Evolutionary conservation across 2,329 filamentous ascomycete genomes (phyloP).

Genomic region (Xylaria sp.): DNA sequence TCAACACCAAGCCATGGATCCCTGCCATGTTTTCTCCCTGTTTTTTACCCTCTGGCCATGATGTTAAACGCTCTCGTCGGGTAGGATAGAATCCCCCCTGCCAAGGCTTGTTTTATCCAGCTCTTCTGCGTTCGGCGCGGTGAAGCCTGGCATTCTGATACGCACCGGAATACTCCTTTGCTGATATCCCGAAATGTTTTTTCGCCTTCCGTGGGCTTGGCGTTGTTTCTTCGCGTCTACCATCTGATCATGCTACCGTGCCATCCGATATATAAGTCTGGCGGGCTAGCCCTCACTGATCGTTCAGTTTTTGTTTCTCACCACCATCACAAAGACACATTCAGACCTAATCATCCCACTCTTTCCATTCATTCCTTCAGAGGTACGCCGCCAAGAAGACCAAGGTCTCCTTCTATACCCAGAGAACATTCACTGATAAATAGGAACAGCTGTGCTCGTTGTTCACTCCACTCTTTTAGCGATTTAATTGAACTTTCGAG

Average conservation of each 20-base stretch:
- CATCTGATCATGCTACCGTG: slow-evolving; percentile 41
- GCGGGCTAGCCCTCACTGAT: slow-evolving; percentile 39
- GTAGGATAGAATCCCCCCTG: slow-evolving; percentile 36
- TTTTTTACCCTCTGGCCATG: slow-evolving; percentile 29
- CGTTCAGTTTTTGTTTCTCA: slow-evolving; percentile 44
- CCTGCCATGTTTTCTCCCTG: slow-evolving; percentile 36
- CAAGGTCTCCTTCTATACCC: slow-evolving; percentile 12
- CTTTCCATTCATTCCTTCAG: slow-evolving; percentile 59
- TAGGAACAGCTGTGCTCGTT: slow-evolving; percentile 60
- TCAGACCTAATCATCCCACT: slow-evolving; percentile 50
- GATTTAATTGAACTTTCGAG: slow-evolving; percentile 55
- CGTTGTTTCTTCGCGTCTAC: slow-evolving; percentile 45
- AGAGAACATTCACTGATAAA: slow-evolving; percentile 40
- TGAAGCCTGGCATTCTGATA: slow-evolving; percentile 52
- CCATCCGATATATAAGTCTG: slow-evolving; percentile 54
- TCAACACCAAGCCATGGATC: slow-evolving; percentile 12
- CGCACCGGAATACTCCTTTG: slow-evolving; percentile 54
- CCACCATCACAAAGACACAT: slow-evolving; percentile 53
- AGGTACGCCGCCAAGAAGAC: slow-evolving; percentile 51
- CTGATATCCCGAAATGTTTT: slow-evolving; percentile 54
- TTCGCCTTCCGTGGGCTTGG: slow-evolving; percentile 44
- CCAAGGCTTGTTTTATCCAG: slow-evolving; percentile 46
- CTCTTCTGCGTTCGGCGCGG: slow-evolving; percentile 38
- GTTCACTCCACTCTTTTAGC: slow-evolving; percentile 57
- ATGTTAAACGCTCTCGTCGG: slow-evolving; percentile 38